Evolutionary conservation across 768 basidiomycete genomes (phyloP).

Genomic region (Calocybe indica): DNA sequence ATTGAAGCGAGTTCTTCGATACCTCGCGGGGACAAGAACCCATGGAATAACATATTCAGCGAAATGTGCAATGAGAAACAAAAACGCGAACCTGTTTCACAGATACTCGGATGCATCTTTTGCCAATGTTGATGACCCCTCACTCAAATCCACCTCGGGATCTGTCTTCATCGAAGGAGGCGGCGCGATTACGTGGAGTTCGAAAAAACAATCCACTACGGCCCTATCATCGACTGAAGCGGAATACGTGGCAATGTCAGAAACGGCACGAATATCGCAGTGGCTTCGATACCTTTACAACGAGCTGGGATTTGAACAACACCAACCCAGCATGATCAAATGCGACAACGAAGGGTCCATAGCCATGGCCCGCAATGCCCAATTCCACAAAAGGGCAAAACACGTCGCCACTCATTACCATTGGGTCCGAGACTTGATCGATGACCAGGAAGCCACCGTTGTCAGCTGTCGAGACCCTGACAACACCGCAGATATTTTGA

Average conservation of each 20-base stretch:
- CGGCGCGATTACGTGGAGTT: slow-evolving; percentile 16
- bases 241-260: slow-evolving; percentile 35
- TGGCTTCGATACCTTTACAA: slow-evolving; percentile 16
- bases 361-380: slow-evolving; percentile 24
- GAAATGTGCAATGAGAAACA: background rate
- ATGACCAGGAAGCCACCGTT: slow-evolving; percentile 16
- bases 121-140: background rate
- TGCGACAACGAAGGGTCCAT: slow-evolving; percentile 34
- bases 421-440: slow-evolving; percentile 28
- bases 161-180: slow-evolving; percentile 1
- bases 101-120: background rate
- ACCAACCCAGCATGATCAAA: slow-evolving; percentile 7
- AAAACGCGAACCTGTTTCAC: background rate
- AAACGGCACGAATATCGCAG: slow-evolving; percentile 19
- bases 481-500: slow-evolving; percentile 15
- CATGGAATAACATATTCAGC: background rate
- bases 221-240: slow-evolving; percentile 28
- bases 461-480: slow-evolving; percentile 21
- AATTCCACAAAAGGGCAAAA: slow-evolving; percentile 29
- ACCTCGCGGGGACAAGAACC: background rate
- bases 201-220: slow-evolving; percentile 27
- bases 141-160: slow-evolving; percentile 1
- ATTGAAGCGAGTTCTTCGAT: slow-evolving; percentile 4
- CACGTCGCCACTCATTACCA: slow-evolving; percentile 38
- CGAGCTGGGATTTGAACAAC: slow-evolving; percentile 12